phyloP scores from a whole-genome alignment of 2,329 filamentous ascomycete genomes.

The Fusarium annulatum region DNA sequence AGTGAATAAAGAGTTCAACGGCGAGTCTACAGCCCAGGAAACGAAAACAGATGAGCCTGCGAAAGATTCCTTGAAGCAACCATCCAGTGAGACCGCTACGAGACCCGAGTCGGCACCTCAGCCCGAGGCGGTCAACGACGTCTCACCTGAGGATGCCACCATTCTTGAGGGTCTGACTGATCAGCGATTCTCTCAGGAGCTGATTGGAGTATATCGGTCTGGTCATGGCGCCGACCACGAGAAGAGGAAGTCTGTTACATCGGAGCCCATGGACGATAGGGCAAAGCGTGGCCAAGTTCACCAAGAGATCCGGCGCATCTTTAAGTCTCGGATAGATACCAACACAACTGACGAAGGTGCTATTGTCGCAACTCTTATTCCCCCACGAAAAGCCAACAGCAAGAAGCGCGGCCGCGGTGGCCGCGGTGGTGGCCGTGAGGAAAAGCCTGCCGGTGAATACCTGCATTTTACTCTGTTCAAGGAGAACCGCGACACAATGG shows the following conservation, averaged over 20 bases:
- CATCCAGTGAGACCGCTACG: slow-evolving; percentile 28
- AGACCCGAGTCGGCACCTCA: slow-evolving; percentile 31
- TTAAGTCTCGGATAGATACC: slow-evolving; percentile 81
- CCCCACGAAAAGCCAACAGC: slow-evolving; percentile 52
- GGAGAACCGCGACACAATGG: slow-evolving; percentile 97
- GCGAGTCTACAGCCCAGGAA: slow-evolving; percentile 15
- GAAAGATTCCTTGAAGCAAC: slow-evolving; percentile 25
- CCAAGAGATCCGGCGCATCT: slow-evolving; percentile 79
- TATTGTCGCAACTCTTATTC: slow-evolving; percentile 74
- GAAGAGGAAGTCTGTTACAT: slow-evolving; percentile 50
- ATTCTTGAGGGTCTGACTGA: slow-evolving; percentile 55
- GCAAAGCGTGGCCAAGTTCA: slow-evolving; percentile 61
- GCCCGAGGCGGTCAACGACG: slow-evolving; percentile 40
- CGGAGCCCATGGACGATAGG: slow-evolving; percentile 58
- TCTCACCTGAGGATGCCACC: slow-evolving; percentile 49
- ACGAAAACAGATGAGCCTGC: slow-evolving; percentile 29
- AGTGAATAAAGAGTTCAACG: slow-evolving; percentile 28
- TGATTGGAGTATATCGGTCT: slow-evolving; percentile 56
- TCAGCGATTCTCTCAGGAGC: slow-evolving; percentile 52
- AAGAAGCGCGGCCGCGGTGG: slow-evolving; percentile 46
- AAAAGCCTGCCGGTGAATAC: slow-evolving; percentile 72
- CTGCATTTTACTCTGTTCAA: slow-evolving; percentile 95
- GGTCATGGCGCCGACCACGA: slow-evolving; percentile 47
- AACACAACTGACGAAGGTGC: slow-evolving; percentile 68
- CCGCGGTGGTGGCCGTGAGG: slow-evolving; percentile 40